Base-by-base conservation (phyloP, 2,329 filamentous ascomycete species). In the Xylaria sp. region DNA sequence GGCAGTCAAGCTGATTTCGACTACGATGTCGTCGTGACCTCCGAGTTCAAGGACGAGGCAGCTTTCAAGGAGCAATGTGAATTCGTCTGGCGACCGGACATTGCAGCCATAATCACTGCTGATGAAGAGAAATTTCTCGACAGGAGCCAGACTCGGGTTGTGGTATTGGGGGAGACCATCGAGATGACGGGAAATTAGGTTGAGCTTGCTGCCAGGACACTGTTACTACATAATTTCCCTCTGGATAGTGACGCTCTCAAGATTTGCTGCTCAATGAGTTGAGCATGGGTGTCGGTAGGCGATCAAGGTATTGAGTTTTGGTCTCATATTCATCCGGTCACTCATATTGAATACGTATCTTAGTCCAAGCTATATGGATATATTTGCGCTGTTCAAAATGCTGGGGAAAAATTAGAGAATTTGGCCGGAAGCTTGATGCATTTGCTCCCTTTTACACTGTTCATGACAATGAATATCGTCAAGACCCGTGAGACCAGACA, bases 61-160 rank as follows among this genome's bases (percentile, higher is more conserved):
- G 46, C 65, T 3, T 68, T 55, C 31, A 2, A 39, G 23, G 49
- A 25, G 2, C 13, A 41, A 3, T 23, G 2, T 12, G 52, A 59
- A 3, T 28, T 31, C 18, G 8, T 65, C 4, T 43, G 43, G 9
- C 33, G 51, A 18, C 57, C 52, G 1, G 68, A 70, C 0, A 41
- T 62, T 18, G n/a, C 15, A 23, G 33, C 62, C 4, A 62, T 2
- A 13, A 48, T 70, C 1, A 20, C 33, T 2, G 58, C 52, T 0
- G 68, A 70, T 25, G 62, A 68, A 12, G 58, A 68, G 10, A 36
- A 51, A 1, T 70, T 70, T 41, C 31, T 70, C 2, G 68, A 70
- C 15, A 51, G 61, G 2, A 51, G 18, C 1, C 43, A 49, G 20
- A 68, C 65, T 25, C 41, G 51, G 5, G 20, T 28, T 6, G 64